phyloP scores from a whole-genome alignment of 2,329 filamentous ascomycete genomes.

The Aaosphaeria pasadenensis region DNA sequence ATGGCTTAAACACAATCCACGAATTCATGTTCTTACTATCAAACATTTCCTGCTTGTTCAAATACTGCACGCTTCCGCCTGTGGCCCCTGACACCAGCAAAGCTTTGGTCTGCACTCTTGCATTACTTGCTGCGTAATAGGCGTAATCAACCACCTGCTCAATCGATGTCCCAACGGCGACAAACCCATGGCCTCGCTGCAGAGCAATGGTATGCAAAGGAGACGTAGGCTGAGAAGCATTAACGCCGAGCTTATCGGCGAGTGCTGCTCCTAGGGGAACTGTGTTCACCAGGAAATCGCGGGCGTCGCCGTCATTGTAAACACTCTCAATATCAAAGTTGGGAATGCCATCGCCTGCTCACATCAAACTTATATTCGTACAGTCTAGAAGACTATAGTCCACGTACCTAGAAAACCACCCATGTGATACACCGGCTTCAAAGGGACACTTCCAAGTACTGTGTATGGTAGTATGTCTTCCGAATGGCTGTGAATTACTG shows the following conservation, averaged over 20 bases:
- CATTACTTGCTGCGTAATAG: constrained; percentile 33
- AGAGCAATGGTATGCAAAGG: constrained; percentile 24
- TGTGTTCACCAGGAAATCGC: constrained; percentile 22
- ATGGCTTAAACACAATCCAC: constrained; percentile 33
- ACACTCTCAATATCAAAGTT: constrained; percentile 20
- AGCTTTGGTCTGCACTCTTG: constrained; percentile 37
- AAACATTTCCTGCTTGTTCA: constrained; percentile 28
- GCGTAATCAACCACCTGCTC: constrained; percentile 39
- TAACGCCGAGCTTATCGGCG: constrained; percentile 16
- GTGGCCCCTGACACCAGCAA: constrained; percentile 15
- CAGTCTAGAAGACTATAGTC: too few species aligned
- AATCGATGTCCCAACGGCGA: constrained; percentile 27
- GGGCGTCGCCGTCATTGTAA: constrained; percentile 10
- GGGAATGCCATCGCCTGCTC: constrained; percentile 13
- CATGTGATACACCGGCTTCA: constrained; percentile 34
- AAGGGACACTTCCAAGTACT: neutral
- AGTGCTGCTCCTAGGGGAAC: constrained; percentile 16
- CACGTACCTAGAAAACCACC: constrained; percentile 27
- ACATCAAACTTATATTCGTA: neutral
- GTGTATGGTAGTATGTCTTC: constrained; percentile 38
- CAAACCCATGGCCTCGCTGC: constrained; percentile 44
- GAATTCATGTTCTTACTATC: constrained; percentile 32
- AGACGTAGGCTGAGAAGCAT: constrained; percentile 11
- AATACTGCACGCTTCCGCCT: constrained; percentile 22
- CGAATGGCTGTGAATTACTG: constrained; percentile 38